Evolutionary conservation across 345 rosid species (phyloP).

Genomic region (Syzygium aqueum): DNA sequence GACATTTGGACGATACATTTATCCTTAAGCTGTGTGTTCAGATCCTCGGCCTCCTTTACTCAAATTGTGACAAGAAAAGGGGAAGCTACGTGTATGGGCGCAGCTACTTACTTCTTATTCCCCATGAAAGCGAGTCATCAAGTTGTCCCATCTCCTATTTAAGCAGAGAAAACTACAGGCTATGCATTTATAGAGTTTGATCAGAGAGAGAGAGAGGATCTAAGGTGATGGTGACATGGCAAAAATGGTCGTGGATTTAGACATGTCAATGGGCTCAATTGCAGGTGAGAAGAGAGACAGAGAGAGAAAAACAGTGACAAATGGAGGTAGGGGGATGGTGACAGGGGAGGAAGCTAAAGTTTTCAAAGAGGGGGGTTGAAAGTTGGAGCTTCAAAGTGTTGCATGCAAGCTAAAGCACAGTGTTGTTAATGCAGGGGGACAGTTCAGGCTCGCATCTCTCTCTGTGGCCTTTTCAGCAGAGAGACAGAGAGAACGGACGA

Average conservation of each 20-base stretch:
- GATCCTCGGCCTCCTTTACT: not conserved
- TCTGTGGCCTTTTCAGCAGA: not conserved
- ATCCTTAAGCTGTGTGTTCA: not conserved
- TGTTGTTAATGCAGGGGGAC: not conserved
- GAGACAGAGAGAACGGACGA: not conserved
- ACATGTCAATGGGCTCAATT: conserved; percentile 1
- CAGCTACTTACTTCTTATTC: not conserved
- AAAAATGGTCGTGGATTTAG: conserved; percentile 9
- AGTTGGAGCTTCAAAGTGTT: not conserved
- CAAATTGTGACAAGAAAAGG: not conserved
- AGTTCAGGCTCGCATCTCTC: not conserved
- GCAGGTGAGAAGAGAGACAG: not conserved
- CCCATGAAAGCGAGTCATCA: not conserved
- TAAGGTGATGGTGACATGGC: conserved; percentile 15
- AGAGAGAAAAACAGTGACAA: not conserved
- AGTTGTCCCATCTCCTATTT: not conserved
- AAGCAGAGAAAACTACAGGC: not conserved
- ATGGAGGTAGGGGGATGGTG: not conserved
- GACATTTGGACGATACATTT: not conserved
- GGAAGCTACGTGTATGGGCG: not conserved
- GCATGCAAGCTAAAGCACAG: not conserved
- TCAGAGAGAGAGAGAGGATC: conserved; percentile 1
- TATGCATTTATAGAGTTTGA: not conserved
- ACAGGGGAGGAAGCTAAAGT: not conserved
- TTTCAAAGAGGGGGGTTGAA: not conserved